Evolutionary conservation across 2,329 filamentous ascomycete genomes (phyloP), one percentile per base, ranked within the genome.

Genomic region (Reticulascus tulasneorum): DNA sequence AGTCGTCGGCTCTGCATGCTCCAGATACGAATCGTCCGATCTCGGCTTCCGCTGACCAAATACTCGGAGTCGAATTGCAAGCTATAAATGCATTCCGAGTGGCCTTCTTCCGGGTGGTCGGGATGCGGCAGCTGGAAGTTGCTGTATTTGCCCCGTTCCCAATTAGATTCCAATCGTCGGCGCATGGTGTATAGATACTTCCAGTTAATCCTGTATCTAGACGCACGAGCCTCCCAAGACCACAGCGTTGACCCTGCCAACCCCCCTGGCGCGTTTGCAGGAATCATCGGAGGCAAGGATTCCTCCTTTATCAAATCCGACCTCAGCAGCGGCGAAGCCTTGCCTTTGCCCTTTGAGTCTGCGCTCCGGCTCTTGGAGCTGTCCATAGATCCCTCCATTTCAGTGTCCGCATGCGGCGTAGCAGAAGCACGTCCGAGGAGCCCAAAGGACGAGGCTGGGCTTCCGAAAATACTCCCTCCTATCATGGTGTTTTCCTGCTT

Each of bases 51-150:
- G 54, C 90, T 97, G 32, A 97, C 91, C 9, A 98, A 73, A 58
- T 84, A 93, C 45, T 88, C 82, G 2, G 83, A 75, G 35, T 84
- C 84, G 53, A 91, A 94, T 58, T 98, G 91, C 35, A 98, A 80
- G 3, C 87, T 91, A 60, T 98, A 98, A 10, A 98, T 89, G 58
- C 90, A 97, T 55, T 97, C 91, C 15, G 73, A 75, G 55, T 98
- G 93, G 1, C 86, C 87, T 56, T 97, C 91, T 21, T 86, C 74
- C 1, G 80, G 79, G 51, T 89, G 73, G 23, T 79, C 73, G 0
- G 89, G 89, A 52, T 95, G 88, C 1, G 93, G 93, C 2, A 98
- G 74, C 56, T 94, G 88, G 52, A 97, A 97, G 46, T 90, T 94
- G 4, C 73, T 79, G 56, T 77, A 95, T 39, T 80, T 83, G 5